Conservation (phyloP, 2,329 filamentous ascomycete species). For the Paraphaeosphaeria sporulosa region DNA sequence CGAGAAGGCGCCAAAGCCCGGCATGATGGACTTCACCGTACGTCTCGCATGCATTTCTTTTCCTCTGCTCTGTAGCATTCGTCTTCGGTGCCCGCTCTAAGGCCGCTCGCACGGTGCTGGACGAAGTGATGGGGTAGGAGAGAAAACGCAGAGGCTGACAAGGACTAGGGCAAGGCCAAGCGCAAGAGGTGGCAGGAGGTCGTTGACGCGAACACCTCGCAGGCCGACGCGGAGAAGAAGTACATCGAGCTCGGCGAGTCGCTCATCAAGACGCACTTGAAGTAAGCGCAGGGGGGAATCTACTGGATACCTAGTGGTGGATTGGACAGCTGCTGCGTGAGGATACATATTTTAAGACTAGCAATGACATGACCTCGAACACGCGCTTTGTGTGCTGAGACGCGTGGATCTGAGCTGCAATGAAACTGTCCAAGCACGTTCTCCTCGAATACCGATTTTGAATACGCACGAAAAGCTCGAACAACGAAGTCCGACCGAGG, state of each 20-base stretch:
- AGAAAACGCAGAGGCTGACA: not conserved
- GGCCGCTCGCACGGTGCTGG: not conserved
- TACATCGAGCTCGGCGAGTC: conserved; percentile 78
- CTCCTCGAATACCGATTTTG: no score
- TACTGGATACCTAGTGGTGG: conserved; percentile 34
- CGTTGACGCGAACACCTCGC: conserved; percentile 67
- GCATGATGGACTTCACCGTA: conserved; percentile 76
- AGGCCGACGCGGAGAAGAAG: conserved; percentile 74
- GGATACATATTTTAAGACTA: not conserved
- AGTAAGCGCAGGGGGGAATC: conserved; percentile 40
- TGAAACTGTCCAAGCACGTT: no score
- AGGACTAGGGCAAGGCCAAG: conserved; percentile 76
- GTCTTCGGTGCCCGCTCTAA: not conserved
- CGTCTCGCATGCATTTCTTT: conserved; percentile 21
- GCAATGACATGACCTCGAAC: not conserved
- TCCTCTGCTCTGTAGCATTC: no score
- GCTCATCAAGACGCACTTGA: conserved; percentile 74
- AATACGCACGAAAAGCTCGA: no score
- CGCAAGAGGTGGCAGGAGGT: conserved; percentile 77
- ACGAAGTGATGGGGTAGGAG: no score
- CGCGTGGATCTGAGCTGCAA: no score
- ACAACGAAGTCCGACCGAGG: no score
- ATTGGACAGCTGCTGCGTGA: not conserved
- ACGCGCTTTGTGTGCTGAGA: not conserved
- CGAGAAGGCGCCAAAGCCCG: conserved; percentile 58